Base-by-base conservation (phyloP, 2,329 filamentous ascomycete species). In the Clonostachys rhizophaga region DNA sequence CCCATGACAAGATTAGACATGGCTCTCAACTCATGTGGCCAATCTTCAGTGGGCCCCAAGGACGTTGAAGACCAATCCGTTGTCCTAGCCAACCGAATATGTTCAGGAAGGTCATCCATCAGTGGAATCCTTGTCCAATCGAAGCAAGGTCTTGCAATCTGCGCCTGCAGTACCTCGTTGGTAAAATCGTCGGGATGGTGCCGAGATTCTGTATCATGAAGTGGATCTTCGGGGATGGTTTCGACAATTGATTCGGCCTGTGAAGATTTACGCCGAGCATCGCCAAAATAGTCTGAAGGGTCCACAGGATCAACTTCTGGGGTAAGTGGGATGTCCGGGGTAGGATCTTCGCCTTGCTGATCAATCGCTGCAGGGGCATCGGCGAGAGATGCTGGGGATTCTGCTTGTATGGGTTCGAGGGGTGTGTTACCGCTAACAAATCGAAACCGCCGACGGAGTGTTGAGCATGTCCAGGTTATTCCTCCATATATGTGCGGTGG, bases 1-100 rank as follows among this genome's bases (percentile, higher is more conserved):
- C 80, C 85, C 87, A 94, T 91, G 55, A 95, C 82, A 40, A 92
- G 67, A 61, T 91, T 92, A 44, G 87, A 85, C 83, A 91, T 89
- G 52, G 83, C 80, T 46, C 89, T 78, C 43, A 94, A 67, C 55
- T 91, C 86, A 33, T 79, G 68, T 2, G 78, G 70, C 88, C 89
- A 95, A 43, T 74, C 68, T 52, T 88, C 84, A 17, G 94, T 89
- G 0, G 88, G 86, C 0, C 89, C 89, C 2, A 94, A 70, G 5
- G 83, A 70, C 2, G 89, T 94, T 0, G 77, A 70, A 3, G 78
- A 78, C 89, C 89, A 95, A 60, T 91, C 84, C 35, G 85, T 64
- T 37, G 79, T 82, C 36, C 86, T 79, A 16, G 85, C 84, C 54
- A 92, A 88, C 46, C 76, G 79, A 42, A 92, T 86, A 59, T 94